Evolutionary conservation across 2,329 filamentous ascomycete genomes (phyloP), one percentile per base, ranked within the genome.

Genomic region (Metarhizium album): DNA sequence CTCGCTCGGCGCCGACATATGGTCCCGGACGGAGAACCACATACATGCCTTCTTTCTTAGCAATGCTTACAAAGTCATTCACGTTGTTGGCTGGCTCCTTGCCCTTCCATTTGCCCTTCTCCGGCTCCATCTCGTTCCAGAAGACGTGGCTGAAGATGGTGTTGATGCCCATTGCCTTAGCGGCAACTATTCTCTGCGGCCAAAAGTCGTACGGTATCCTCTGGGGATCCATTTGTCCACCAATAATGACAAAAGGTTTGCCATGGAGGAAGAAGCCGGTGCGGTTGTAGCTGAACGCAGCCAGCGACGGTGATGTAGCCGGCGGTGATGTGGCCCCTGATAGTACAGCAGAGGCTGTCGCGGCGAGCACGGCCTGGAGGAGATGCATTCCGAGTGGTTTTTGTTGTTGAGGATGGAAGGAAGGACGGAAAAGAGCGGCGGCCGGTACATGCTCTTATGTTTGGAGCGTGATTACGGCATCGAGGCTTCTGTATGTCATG

Each of bases 61-160:
- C 73, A 13, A 71, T 62, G 8, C 62, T 62, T 59, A 78, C 73
- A 57, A 74, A 78, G 11, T 60, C 60, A 1, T 71, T 71, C 45
- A 79, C 67, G 46, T 79, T 68, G 48, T 78, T 76, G 14, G 65
- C 64, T 4, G 40, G 40, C 20, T 43, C 3, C 16, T 43, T 13
- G 40, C 16, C 16, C 3, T 3, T 14, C 40, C 40, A 75, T n/a
- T 54, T 48, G 0, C 68, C 70, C 16, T 56, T 66, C 1, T 53
- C 55, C 7, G 68, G 70, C 56, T 74, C 69, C 1, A 75, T 57
- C 2, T 70, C 56, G 54, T 75, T 69, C 73, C 73, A 76, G 55
- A 68, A 75, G 3, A 74, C 60, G 54, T 75, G 75, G 23, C 66
- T 66, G 50, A 75, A 73, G 45, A 76, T 71, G 0, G 73, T 75